Evolutionary conservation across 2,329 filamentous ascomycete species (phyloP), one percentile per base, ranked within the genome.

Genomic region (Xylariales sp.): DNA sequence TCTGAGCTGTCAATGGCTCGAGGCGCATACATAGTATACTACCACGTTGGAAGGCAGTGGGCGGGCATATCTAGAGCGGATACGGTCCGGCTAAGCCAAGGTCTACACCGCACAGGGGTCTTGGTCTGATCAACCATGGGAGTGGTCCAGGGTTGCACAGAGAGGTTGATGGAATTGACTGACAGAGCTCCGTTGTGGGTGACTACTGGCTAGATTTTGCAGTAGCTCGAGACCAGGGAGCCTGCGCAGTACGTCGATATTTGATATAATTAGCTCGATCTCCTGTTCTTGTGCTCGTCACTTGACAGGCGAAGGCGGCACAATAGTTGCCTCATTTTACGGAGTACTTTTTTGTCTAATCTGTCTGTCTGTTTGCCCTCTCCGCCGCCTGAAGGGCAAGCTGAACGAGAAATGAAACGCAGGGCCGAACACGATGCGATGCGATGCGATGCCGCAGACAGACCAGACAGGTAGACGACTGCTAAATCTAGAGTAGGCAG

Each of bases 61-160:
- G 78, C 75, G 78, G 78, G 78, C 78, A 79, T 80, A 80, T 81
- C 78, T 79, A 77, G 78, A 81, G 80, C 81, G 81, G 80, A 80
- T 80, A 79, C 79, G 80, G 80, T 78, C 81, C 81, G 80, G 81
- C 79, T 75, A 79, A 78, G 78, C 76, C 78, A 77, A 77, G 76
- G 74, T 74, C 74, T 79, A 76, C 78, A 79, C 76, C 75, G 73
- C 73, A 75, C 72, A 78, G 75, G 78, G 78, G 78, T 66, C 68
- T 68, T 8, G 54, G 54, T 79, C 74, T 75, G 73, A 75, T 74
- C 74, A 76, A 75, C 78, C 78, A 80, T 76, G 76, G 77, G 75
- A 70, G 72, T 65, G 70, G 74, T 73, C 74, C 73, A 79, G 76
- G 75, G 76, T 75, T 72, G 70, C 60, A 67, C 61, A 61, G 57